Conservation (phyloP, 1,284 basidiomycete species). For the Mrakiaceae sp. region DNA sequence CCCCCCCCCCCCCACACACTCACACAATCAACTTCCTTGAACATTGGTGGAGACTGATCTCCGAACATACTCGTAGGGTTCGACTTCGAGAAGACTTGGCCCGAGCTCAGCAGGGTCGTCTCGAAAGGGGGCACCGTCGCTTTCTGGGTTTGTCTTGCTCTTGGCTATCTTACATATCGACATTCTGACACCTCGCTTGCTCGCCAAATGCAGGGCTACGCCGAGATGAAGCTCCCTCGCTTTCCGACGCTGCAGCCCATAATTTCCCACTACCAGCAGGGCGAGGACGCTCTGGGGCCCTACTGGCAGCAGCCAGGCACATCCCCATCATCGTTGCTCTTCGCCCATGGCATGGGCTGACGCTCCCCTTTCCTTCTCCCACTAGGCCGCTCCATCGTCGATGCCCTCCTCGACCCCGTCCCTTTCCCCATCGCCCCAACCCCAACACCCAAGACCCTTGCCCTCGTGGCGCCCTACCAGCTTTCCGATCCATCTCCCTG, state of each 20-base stretch:
- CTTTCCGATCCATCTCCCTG: too few relatives aligned
- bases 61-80: slow-evolving; percentile 1
- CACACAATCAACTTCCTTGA: not conserved
- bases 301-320: slow-evolving; percentile 9
- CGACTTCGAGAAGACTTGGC: not conserved
- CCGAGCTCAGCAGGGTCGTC: slow-evolving; percentile 1
- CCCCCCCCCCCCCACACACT: not conserved
- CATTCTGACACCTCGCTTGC: not conserved
- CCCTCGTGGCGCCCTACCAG: too few relatives aligned
- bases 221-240: not conserved
- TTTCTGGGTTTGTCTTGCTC: slow-evolving; percentile 1
- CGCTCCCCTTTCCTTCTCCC: too few relatives aligned
- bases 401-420: slow-evolving; percentile 7
- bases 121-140: slow-evolving; percentile 2
- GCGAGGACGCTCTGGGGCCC: not conserved
- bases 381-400: not conserved
- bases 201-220: not conserved
- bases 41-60: too few relatives aligned
- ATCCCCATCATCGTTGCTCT: too few relatives aligned
- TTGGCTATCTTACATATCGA: too few relatives aligned
- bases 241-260: not conserved
- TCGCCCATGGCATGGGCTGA: too few relatives aligned
- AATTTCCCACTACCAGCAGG: not conserved
- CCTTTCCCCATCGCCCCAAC: slow-evolving; percentile 1
- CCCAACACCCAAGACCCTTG: too few relatives aligned